Conservation (phyloP, 306 rosid species). For the Astragalus glycyphyllos region DNA sequence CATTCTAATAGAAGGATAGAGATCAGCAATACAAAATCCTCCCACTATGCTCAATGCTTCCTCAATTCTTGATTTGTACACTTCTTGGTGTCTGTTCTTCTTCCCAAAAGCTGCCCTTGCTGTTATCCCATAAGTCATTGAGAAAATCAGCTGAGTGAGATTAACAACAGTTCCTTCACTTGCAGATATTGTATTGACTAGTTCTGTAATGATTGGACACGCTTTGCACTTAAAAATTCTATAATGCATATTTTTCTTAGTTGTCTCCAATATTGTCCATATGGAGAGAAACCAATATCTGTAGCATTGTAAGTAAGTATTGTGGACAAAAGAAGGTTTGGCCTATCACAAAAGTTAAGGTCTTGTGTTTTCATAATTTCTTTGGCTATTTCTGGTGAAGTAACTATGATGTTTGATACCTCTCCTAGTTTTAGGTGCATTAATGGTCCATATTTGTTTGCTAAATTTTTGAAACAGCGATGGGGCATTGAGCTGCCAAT, state of each 20-base stretch:
- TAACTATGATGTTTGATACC: slow-evolving; percentile 31
- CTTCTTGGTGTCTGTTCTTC: slow-evolving; percentile 7
- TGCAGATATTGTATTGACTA: slow-evolving; percentile 16
- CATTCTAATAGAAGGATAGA: slow-evolving; percentile 36
- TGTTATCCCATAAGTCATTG: neutral
- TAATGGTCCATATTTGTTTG: slow-evolving; percentile 36
- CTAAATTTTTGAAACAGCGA: neutral
- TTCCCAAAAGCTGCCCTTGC: slow-evolving; percentile 33
- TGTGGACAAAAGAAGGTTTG: neutral
- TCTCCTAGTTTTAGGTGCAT: slow-evolving; percentile 44
- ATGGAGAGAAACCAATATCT: slow-evolving; percentile 1
- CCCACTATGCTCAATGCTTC: slow-evolving; percentile 12
- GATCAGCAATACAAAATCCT: slow-evolving; percentile 37
- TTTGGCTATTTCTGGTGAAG: slow-evolving; percentile 35
- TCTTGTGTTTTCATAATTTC: slow-evolving; percentile 35
- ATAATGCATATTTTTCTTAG: slow-evolving; percentile 41
- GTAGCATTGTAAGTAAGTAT: neutral
- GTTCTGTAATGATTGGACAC: slow-evolving; percentile 42
- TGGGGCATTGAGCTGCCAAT: slow-evolving; percentile 14
- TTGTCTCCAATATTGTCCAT: slow-evolving; percentile 43
- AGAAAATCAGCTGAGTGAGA: slow-evolving; percentile 31
- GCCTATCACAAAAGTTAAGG: slow-evolving; percentile 34
- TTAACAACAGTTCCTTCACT: slow-evolving; percentile 40
- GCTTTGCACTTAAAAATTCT: slow-evolving; percentile 40
- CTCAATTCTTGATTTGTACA: neutral